These are phyloP conservation scores for Purshia tridentata DNA, from an alignment of 306 rosid species.

Conservation along the genomic window DNA sequence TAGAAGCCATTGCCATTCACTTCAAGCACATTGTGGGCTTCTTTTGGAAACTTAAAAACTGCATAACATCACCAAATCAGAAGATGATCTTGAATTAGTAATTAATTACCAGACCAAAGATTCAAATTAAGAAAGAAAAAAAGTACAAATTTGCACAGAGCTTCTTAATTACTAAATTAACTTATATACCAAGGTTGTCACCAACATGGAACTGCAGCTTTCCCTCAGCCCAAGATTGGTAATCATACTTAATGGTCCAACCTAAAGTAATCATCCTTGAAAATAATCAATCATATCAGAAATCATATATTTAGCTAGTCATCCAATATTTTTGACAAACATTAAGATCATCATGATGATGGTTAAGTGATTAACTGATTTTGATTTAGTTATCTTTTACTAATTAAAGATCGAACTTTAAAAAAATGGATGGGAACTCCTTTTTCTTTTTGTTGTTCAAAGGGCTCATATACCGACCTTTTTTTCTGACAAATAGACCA, in stretches of 20 bases:
- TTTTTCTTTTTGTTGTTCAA: too few species aligned
- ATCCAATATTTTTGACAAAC: too few species aligned
- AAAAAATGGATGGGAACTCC: too few species aligned
- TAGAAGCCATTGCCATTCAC: slow-evolving; percentile 35
- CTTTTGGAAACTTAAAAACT: slow-evolving; percentile 34
- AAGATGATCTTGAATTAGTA: not conserved
- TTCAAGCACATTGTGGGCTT: slow-evolving; percentile 29
- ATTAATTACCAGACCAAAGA: not conserved
- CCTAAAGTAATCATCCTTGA: slow-evolving; percentile 7
- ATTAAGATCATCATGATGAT: too few species aligned
- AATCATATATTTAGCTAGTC: too few species aligned
- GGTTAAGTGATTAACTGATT: too few species aligned
- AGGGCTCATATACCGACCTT: too few species aligned
- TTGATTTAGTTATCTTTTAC: too few species aligned
- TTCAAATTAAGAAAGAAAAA: not conserved
- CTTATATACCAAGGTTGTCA: slow-evolving; percentile 42
- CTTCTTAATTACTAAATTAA: too few species aligned
- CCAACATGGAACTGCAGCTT: slow-evolving; percentile 42
- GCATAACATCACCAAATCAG: not conserved
- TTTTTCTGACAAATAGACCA: too few species aligned
- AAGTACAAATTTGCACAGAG: not conserved
- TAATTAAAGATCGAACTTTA: too few species aligned
- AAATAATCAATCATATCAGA: too few species aligned
- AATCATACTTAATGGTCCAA: slow-evolving; percentile 37
- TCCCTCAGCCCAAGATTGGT: slow-evolving; percentile 39